phyloP scores from a whole-genome alignment of 495 filamentous ascomycete species.

The Acidiella bohemica region DNA sequence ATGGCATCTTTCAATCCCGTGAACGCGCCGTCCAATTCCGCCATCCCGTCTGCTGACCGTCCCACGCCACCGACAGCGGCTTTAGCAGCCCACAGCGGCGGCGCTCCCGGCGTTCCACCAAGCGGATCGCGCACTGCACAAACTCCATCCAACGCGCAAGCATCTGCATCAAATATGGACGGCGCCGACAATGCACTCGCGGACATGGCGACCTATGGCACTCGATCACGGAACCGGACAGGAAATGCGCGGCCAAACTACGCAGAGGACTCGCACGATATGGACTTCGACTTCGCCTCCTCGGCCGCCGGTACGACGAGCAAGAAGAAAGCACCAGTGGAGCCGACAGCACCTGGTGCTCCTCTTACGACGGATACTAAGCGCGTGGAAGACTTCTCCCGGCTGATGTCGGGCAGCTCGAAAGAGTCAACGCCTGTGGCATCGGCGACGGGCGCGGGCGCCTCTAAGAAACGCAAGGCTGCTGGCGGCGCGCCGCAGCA shows the following conservation, averaged over 20 bases:
- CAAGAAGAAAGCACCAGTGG: constrained; percentile 17
- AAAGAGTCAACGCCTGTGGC: constrained; percentile 50
- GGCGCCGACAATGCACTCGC: constrained; percentile 3
- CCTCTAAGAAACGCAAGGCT: constrained; percentile 70
- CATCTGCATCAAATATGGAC: constrained; percentile 7
- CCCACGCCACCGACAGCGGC: not conserved
- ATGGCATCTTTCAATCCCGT: constrained; percentile 8
- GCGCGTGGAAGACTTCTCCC: constrained; percentile 2
- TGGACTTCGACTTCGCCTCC: constrained; percentile 60
- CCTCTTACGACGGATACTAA: constrained; percentile 3
- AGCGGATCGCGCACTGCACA: constrained; percentile 4
- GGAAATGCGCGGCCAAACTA: constrained; percentile 78
- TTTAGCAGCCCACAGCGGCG: not conserved
- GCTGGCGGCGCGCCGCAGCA: constrained; percentile 15
- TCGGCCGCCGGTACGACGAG: constrained; percentile 7
- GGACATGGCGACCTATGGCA: constrained; percentile 62
- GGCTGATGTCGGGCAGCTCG: constrained; percentile 19
- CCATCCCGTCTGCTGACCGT: not conserved
- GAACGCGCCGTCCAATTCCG: constrained; percentile 3
- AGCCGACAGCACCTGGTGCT: constrained; percentile 9
- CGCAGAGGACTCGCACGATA: constrained; percentile 88
- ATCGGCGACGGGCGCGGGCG: constrained; percentile 44
- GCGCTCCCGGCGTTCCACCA: constrained; percentile 2
- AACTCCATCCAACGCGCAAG: constrained; percentile 5
- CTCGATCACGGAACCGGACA: constrained; percentile 81